A percentile compares a stretch with the other conserved stretches of the same genome.
Evolutionary conservation across 2,329 filamentous ascomycete species (phyloP).

Genomic region (Verticillium alfalfae): DNA sequence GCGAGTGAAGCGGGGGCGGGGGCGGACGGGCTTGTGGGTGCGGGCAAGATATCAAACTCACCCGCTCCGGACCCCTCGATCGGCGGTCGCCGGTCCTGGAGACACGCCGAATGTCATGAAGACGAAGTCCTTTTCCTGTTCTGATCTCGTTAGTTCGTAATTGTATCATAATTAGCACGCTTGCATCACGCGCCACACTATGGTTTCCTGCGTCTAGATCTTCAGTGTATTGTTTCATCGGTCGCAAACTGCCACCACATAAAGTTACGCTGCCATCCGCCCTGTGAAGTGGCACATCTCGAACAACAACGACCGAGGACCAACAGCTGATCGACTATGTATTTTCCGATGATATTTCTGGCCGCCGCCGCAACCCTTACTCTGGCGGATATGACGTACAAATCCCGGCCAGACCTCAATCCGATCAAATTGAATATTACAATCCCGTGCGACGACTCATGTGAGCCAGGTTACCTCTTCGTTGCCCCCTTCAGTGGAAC

Average conservation of each 20-base stretch:
- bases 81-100: not conserved
- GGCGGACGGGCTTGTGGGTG: not conserved
- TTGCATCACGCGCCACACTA: not conserved
- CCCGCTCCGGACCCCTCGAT: not conserved
- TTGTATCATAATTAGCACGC: not conserved
- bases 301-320: not conserved
- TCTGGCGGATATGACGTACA: conserved; percentile 8
- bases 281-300: not conserved
- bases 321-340: not conserved
- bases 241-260: not conserved
- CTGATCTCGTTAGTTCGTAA: not conserved
- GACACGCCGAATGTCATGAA: not conserved
- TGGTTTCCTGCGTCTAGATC: too few relatives aligned
- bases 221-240: not conserved
- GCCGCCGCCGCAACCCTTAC: not conserved
- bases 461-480: conserved; percentile 38
- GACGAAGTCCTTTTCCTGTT: not conserved
- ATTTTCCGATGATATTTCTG: not conserved
- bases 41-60: not conserved
- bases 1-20: not conserved
- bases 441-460: conserved; percentile 28
- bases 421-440: conserved; percentile 32
- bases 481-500: conserved; percentile 30
- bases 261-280: not conserved
- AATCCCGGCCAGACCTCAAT: conserved; percentile 18